Conservation (phyloP, 768 basidiomycete species). For the Tulasnella sp. region DNA sequence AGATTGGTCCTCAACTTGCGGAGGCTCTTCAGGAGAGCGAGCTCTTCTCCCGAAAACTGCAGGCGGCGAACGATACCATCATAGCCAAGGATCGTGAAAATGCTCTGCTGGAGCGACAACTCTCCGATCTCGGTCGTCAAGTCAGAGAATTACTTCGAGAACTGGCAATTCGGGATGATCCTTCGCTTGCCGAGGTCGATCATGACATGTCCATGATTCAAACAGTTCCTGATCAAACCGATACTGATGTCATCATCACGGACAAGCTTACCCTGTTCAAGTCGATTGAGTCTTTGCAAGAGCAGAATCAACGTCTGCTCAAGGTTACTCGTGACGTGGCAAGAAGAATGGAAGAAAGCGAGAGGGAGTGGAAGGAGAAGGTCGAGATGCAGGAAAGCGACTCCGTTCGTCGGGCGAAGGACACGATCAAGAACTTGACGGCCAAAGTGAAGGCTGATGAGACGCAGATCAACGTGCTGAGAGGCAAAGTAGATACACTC, state of each 20-base stretch:
- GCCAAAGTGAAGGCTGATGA: conserved; percentile 68
- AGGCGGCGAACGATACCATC: conserved; percentile 52
- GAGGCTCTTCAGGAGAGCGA: conserved; percentile 68
- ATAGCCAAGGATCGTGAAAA: conserved; percentile 46
- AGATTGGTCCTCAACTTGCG: conserved; percentile 69
- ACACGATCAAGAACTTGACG: conserved; percentile 67
- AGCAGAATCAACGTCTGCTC: conserved; percentile 82
- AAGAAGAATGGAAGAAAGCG: conserved; percentile 70
- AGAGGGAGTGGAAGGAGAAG: conserved; percentile 55
- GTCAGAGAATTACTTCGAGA: conserved; percentile 68
- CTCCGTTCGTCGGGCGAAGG: conserved; percentile 77
- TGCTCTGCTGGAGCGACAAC: conserved; percentile 56
- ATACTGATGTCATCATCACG: conserved; percentile 70
- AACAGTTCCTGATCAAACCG: conserved; percentile 28
- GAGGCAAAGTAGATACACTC: conserved; percentile 80
- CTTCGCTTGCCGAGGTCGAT: conserved; percentile 48
- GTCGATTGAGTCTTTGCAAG: conserved; percentile 66
- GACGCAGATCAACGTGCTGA: conserved; percentile 62
- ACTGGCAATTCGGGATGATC: conserved; percentile 69
- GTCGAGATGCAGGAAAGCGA: conserved; percentile 58
- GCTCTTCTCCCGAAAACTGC: conserved; percentile 37
- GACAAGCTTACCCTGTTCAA: conserved; percentile 80
- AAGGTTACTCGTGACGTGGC: conserved; percentile 74
- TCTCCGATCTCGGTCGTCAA: conserved; percentile 73
- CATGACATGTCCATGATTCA: conserved; percentile 29